Percentiles rank a stretch among this genome's conserved stretches.
Evolutionary conservation across 257 asterid species (phyloP).

Genomic region (Solanum infundibuliforme): DNA sequence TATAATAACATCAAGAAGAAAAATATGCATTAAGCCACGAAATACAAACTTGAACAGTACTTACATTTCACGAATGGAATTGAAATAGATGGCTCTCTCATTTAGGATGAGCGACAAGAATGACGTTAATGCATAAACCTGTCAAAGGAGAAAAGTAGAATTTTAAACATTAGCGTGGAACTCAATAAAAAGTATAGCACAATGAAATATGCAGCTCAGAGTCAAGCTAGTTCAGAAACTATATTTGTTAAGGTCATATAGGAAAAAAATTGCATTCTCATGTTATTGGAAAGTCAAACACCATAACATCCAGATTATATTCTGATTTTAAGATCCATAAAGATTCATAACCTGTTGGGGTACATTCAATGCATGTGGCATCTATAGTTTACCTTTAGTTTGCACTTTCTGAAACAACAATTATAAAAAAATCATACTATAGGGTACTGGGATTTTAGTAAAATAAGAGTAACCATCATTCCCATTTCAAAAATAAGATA

Average conservation of each 20-base stretch:
- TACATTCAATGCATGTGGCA: background rate
- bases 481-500: background rate
- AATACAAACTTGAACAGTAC: slow-evolving; percentile 14
- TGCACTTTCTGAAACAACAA: background rate
- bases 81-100: slow-evolving; percentile 72
- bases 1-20: background rate
- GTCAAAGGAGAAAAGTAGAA: slow-evolving; percentile 11
- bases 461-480: background rate
- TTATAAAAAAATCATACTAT: background rate
- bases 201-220: background rate
- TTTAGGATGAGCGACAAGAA: slow-evolving; percentile 75
- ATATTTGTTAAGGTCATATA: background rate
- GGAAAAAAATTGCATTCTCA: background rate
- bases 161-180: slow-evolving; percentile 4
- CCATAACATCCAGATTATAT: background rate
- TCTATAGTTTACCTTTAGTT: background rate
- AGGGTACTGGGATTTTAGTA: background rate
- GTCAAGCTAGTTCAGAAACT: background rate
- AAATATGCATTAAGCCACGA: background rate
- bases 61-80: slow-evolving; percentile 90
- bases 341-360: background rate
- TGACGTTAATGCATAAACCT: slow-evolving; percentile 94
- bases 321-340: background rate
- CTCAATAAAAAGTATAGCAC: background rate
- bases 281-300: background rate